A percentile compares a stretch with the other conserved stretches of the same genome.
Conservation (phyloP, 2,329 filamentous ascomycete species). For the Orbilia brochopaga region DNA sequence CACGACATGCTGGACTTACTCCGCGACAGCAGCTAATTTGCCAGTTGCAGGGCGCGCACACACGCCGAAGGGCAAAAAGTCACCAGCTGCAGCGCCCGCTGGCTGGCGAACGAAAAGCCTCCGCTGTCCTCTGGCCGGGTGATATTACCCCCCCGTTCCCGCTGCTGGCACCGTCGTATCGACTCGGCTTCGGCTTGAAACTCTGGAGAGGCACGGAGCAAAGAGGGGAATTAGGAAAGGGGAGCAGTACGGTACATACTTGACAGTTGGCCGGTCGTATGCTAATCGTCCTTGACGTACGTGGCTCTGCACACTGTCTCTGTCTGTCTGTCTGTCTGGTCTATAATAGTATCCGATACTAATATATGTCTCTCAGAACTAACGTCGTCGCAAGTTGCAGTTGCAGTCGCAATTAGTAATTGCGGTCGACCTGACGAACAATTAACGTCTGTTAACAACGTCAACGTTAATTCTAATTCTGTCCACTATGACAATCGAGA, state of each 20-base stretch:
- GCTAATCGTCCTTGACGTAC: slow-evolving; percentile 25
- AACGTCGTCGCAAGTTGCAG: not conserved
- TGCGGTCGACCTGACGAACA: too few relatives aligned
- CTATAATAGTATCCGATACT: too few relatives aligned
- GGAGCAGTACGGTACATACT: not conserved
- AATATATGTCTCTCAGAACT: too few relatives aligned
- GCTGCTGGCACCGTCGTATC: slow-evolving; percentile 39
- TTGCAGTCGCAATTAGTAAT: too few relatives aligned
- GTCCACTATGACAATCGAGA: too few relatives aligned
- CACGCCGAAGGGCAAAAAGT: slow-evolving; percentile 43
- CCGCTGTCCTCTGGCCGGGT: slow-evolving; percentile 45
- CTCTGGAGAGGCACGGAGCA: not conserved
- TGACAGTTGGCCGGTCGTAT: slow-evolving; percentile 16
- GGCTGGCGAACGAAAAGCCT: slow-evolving; percentile 26
- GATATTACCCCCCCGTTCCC: slow-evolving; percentile 9
- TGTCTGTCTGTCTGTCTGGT: not conserved
- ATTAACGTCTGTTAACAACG: too few relatives aligned
- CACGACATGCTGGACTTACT: slow-evolving; percentile 38
- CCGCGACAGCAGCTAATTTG: slow-evolving; percentile 42
- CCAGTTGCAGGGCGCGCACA: slow-evolving; percentile 46
- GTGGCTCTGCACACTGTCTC: slow-evolving; percentile 19
- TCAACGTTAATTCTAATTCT: too few relatives aligned
- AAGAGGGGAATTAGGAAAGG: too few relatives aligned
- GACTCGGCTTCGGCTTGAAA: slow-evolving; percentile 27
- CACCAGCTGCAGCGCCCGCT: slow-evolving; percentile 5